Base-by-base conservation (phyloP, 2,329 filamentous ascomycete genomes). In the Xylariaceae sp. region DNA sequence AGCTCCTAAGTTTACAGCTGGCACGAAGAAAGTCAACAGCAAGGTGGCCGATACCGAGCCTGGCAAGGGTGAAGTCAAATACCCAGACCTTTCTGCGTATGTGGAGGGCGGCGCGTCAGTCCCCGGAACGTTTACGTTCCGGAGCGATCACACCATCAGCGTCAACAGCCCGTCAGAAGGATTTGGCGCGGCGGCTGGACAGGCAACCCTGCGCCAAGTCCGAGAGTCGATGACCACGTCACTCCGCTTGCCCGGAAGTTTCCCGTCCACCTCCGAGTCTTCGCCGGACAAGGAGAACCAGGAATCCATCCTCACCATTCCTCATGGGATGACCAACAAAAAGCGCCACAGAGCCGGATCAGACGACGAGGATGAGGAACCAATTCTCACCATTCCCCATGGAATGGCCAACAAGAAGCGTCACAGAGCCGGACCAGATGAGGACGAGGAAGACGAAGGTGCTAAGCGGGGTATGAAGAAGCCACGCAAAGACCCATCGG, bases 391-490 rank as follows among this genome's bases (percentile, higher is more conserved):
- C 27, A 69, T 78, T 26, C 68, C 75, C 3, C 79, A 83, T 50
- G 79, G 79, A 13, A 74, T 83, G 62, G 60, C 67, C 6, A 82
- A 77, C 63, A 83, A 83, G 68, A 83, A 81, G 62, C 74, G 79
- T 17, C 70, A 73, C 50, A 70, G 78, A n/a, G 70, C 71, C 12
- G 71, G 62, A 36, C 74, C 76, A 38, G 76, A 79, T 37, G 71
- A 75, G 23, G 68, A 68, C 0, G 70, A 73, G 35, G 59, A 66
- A 31, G 66, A 57, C 17, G 52, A 71, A 44, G 69, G 63, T 3
- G 60, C 57, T 2, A 64, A 70, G 41, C 70, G 74, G 11, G 71
- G 70, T 2, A 63, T 69, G 17, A 83, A 83, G 69, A 81, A 80
- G 63, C 19, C 48, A 11, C 69, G 68, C 27, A 77, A 71, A 62